Conservation (phyloP, 345 rosid species). For the Physaria fendleri region DNA sequence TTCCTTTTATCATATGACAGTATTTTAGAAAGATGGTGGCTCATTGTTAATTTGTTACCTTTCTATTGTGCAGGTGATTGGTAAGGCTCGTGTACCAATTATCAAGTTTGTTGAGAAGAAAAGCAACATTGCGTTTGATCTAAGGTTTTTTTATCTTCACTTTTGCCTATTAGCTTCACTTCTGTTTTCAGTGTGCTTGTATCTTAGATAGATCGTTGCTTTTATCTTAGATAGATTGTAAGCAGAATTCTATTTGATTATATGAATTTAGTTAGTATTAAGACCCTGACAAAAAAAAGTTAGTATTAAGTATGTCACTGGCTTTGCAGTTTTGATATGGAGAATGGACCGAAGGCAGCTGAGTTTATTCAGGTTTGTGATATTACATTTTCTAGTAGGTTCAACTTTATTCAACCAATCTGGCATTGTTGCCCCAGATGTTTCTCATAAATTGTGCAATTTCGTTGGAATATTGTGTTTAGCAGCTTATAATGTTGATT, state of each 20-base stretch:
- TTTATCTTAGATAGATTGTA: too few species aligned
- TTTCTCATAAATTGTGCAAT: not conserved
- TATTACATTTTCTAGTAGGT: not conserved
- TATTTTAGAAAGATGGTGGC: not conserved
- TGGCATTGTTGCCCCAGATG: not conserved
- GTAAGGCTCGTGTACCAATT: slow-evolving; percentile 91
- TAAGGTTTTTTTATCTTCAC: slow-evolving; percentile 51
- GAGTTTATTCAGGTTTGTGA: slow-evolving; percentile 77
- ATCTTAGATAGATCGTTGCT: too few species aligned
- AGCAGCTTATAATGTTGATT: not conserved
- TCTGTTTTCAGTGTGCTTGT: too few species aligned
- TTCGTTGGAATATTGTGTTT: too few species aligned
- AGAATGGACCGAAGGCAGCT: slow-evolving; percentile 94
- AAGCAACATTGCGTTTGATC: slow-evolving; percentile 73
- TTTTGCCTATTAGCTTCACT: not conserved
- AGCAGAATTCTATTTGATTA: too few species aligned
- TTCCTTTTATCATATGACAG: slow-evolving; percentile 6
- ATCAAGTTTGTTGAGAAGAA: slow-evolving; percentile 83
- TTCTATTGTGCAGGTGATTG: slow-evolving; percentile 57
- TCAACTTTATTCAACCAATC: not conserved
- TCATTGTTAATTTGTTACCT: not conserved
- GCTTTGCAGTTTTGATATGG: slow-evolving; percentile 69
- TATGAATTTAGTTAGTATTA: too few species aligned
- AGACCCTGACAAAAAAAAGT: too few species aligned
- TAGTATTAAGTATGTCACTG: slow-evolving; percentile 12